A percentile compares a stretch with the other conserved stretches of the same genome.
phyloP scores from a whole-genome alignment of 2,329 filamentous ascomycete genomes.

The Colletotrichum endophyticum region DNA sequence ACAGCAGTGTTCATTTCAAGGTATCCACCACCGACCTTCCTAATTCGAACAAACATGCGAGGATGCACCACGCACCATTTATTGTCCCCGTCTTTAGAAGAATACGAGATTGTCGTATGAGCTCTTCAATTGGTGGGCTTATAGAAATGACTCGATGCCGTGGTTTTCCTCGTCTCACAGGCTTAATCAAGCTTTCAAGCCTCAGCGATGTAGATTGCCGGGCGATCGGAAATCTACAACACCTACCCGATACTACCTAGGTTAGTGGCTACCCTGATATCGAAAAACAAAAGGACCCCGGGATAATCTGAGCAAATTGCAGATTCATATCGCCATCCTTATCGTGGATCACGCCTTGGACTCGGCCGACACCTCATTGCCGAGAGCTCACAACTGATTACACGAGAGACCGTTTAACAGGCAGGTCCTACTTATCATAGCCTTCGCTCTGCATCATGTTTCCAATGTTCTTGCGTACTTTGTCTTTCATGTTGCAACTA shows the following conservation, averaged over 20 bases:
- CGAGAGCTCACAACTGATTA: not conserved
- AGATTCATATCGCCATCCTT: not conserved
- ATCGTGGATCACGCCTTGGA: constrained; percentile 8
- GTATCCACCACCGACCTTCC: constrained; percentile 4
- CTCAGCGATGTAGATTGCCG: not conserved
- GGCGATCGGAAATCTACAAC: not conserved
- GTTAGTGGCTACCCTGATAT: not conserved
- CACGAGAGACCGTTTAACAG: not conserved
- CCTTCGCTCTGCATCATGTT: not conserved
- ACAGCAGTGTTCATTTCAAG: not conserved
- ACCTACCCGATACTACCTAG: constrained; percentile 14
- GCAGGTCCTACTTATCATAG: not conserved
- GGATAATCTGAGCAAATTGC: not conserved
- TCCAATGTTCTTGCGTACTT: not conserved
- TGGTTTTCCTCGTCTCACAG: not conserved
- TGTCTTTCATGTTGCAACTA: not conserved
- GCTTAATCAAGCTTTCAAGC: constrained; percentile 1
- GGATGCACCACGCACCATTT: not conserved
- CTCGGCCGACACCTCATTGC: not conserved
- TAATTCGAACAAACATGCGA: not conserved
- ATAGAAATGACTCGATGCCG: not conserved
- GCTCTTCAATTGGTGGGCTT: not conserved
- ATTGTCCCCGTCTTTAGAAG: not conserved
- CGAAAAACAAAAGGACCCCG: not conserved
- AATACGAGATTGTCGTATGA: not conserved